Base-by-base conservation (phyloP, 106 monocot species). In the Phalaenopsis equestris region DNA sequence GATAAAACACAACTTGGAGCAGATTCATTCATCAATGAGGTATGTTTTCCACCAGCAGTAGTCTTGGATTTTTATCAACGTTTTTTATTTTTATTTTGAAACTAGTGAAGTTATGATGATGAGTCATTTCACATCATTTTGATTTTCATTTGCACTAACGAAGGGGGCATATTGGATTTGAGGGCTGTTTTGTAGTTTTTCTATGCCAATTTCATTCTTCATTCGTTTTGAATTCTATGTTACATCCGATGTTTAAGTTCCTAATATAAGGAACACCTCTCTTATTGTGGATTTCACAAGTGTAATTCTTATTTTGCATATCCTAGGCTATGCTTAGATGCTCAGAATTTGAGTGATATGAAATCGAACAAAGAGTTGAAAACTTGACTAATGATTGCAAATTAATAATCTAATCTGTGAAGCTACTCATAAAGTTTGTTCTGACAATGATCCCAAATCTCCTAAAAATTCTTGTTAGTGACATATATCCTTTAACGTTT, bases 1-100 rank as follows among this genome's bases (percentile, higher is more conserved):
- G 89, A 89, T 39, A 81, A 77, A 84, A 83, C 89, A 72, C 86
- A 89, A 77, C 83, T 81, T 41, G 84, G 86, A 58, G 81, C 89
- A 39, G 86, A 89, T 77, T 89, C 86, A 56, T 89, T 89, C 72
- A 47, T 89, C 41, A 89, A 89, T 61, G 89, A 89, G 86, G 89
- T 89, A 23, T 42, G 42, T 82, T 80, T 39, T 72, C 37, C 4
- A 12, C 3, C 3, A 14, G n/a, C 24, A 57, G 57, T 12, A 19
- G 72, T 39, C 15, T 52, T 14, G 12, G 52, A 52, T 52, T n/a
- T 14, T 64, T 65, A 24, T 24, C 8, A 24, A 21, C 6, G n/a
- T 65, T 65, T 23, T 30, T 65, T 24, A 21, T 1, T 0, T 65
- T 6, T 6, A 24, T 9, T 21, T 65, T 65, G 23, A 65, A 23